Percentiles rank a stretch among this genome's conserved stretches.
Conservation (phyloP, 148 eudicot species). For the Nepenthes mirabilis region DNA sequence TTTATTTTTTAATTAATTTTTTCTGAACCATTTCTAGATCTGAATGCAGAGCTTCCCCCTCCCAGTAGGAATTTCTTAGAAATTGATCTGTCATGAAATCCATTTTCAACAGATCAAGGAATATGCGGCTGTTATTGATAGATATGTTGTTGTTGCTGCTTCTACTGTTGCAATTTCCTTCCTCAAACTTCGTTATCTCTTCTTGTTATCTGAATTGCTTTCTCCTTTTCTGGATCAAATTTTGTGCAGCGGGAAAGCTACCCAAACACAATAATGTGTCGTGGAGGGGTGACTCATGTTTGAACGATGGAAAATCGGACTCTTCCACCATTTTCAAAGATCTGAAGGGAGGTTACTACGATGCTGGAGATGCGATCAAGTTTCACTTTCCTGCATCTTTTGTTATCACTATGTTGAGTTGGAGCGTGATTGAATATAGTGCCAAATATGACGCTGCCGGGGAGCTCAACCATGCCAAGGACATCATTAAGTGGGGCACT, state of each 20-base stretch:
- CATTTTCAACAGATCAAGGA: too few relatives aligned
- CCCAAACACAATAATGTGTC: slow-evolving; percentile 89
- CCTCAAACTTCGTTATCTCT: too few relatives aligned
- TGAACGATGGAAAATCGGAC: slow-evolving; percentile 65
- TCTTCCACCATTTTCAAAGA: slow-evolving; percentile 37
- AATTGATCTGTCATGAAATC: too few relatives aligned
- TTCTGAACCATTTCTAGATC: too few relatives aligned
- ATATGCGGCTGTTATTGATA: too few relatives aligned
- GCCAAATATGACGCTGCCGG: slow-evolving; percentile 91
- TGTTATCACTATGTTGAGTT: slow-evolving; percentile 95
- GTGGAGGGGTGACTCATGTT: slow-evolving; percentile 85
- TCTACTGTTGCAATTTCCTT: too few relatives aligned
- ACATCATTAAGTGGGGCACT: slow-evolving; percentile 88
- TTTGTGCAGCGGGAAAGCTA: slow-evolving; percentile 65
- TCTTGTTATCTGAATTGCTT: too few relatives aligned
- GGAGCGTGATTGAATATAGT: slow-evolving; percentile 97
- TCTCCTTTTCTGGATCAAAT: not conserved
- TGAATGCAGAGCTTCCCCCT: too few relatives aligned
- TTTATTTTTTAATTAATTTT: too few relatives aligned
- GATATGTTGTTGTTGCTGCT: too few relatives aligned
- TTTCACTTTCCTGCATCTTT: slow-evolving; percentile 79
- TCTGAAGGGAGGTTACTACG: slow-evolving; percentile 78
- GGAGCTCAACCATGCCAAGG: slow-evolving; percentile 80
- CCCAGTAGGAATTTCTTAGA: too few relatives aligned
- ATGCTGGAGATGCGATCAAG: slow-evolving; percentile 98